phyloP scores from a whole-genome alignment of 2,329 filamentous ascomycete species.

The Chalaropsis thielavioides region DNA sequence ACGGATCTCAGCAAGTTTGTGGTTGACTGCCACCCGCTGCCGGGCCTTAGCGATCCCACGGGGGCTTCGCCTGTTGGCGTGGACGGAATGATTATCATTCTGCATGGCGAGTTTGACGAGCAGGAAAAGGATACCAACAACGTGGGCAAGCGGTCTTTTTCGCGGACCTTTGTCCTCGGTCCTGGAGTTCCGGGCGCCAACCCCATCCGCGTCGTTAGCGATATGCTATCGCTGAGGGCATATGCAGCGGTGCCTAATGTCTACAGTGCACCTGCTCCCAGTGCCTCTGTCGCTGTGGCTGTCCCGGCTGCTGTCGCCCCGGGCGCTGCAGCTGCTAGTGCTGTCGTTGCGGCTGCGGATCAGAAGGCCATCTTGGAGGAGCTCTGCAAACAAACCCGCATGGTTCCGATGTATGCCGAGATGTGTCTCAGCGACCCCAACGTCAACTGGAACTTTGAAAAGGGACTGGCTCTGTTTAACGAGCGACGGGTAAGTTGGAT shows the following conservation, averaged over 20 bases:
- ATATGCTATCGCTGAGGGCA: slow-evolving; percentile 59
- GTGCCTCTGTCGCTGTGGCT: slow-evolving; percentile 19
- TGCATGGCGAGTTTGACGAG: slow-evolving; percentile 80
- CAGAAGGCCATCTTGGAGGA: slow-evolving; percentile 60
- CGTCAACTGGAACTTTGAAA: slow-evolving; percentile 65
- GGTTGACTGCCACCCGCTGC: slow-evolving; percentile 64
- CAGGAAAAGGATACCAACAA: slow-evolving; percentile 41
- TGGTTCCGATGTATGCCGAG: slow-evolving; percentile 64
- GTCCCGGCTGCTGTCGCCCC: slow-evolving; percentile 13
- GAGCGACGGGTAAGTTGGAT: slow-evolving; percentile 48
- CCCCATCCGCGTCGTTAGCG: slow-evolving; percentile 60
- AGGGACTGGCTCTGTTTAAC: slow-evolving; percentile 60
- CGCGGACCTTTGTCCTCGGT: slow-evolving; percentile 64
- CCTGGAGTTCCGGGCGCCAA: slow-evolving; percentile 52
- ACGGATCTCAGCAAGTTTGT: slow-evolving; percentile 58
- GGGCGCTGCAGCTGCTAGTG: slow-evolving; percentile 20
- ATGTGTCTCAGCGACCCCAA: slow-evolving; percentile 56
- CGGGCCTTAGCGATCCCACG: slow-evolving; percentile 54
- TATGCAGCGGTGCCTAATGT: slow-evolving; percentile 40
- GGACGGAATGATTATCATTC: slow-evolving; percentile 59
- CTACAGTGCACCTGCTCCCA: slow-evolving; percentile 22
- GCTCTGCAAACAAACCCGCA: slow-evolving; percentile 61
- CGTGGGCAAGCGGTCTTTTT: slow-evolving; percentile 60
- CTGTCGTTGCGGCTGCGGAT: slow-evolving; percentile 30
- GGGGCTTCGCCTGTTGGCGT: slow-evolving; percentile 51